phyloP scores from a whole-genome alignment of 768 basidiomycete genomes.

The Xanthoconium purpureum region DNA sequence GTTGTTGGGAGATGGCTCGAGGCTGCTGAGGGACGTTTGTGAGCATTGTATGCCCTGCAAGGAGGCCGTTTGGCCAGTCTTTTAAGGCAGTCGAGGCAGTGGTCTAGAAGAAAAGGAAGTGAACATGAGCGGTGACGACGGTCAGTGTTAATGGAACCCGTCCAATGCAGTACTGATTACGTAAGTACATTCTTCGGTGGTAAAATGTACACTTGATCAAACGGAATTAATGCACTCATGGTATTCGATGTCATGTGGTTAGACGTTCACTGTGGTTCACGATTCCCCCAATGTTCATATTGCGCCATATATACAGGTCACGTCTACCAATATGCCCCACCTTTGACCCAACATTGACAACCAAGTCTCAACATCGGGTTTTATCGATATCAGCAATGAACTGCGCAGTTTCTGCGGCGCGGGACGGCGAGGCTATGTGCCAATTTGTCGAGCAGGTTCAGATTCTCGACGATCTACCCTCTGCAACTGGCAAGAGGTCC shows the following conservation, averaged over 20 bases:
- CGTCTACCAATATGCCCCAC: conserved; percentile 3
- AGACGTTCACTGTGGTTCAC: too few relatives aligned
- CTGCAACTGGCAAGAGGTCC: background rate
- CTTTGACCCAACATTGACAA: conserved; percentile 20
- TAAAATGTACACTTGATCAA: too few relatives aligned
- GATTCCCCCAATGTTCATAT: too few relatives aligned
- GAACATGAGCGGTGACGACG: conserved; percentile 23
- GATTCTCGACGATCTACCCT: too few relatives aligned
- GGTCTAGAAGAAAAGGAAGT: conserved; percentile 16
- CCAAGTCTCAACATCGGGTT: too few relatives aligned
- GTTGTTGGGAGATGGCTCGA: conserved; percentile 14
- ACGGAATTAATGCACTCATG: too few relatives aligned
- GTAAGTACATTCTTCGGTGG: conserved; percentile 5
- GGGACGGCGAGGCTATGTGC: conserved; percentile 1
- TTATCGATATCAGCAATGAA: background rate
- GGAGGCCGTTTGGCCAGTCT: conserved; percentile 25
- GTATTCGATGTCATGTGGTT: too few relatives aligned
- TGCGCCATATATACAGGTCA: too few relatives aligned
- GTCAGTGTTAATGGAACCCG: conserved; percentile 13
- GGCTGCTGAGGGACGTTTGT: conserved; percentile 19
- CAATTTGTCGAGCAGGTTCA: background rate
- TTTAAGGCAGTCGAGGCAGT: conserved; percentile 31
- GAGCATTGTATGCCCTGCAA: conserved; percentile 22
- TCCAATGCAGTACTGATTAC: conserved; percentile 24
- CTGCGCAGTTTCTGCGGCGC: conserved; percentile 2